A percentile compares a stretch with the other conserved stretches of the same genome.
Conservation (phyloP, 768 basidiomycete species). For the Tricholoma sp. region DNA sequence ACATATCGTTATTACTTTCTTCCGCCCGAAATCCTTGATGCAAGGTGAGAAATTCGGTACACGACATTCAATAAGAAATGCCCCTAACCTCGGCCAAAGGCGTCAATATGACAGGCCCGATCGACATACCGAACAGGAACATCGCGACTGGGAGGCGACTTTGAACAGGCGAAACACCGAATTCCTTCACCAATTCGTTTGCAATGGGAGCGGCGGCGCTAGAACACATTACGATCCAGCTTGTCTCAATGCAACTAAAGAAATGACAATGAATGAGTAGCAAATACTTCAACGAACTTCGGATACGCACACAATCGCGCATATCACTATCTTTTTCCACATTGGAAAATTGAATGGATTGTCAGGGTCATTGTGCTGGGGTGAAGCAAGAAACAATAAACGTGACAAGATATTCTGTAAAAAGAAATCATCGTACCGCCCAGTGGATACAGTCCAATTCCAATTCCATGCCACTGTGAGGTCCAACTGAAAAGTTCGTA, state of each 20-base stretch:
- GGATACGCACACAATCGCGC: constrained; percentile 11
- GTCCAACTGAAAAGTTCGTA: too few relatives aligned
- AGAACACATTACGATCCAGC: too few relatives aligned
- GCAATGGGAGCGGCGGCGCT: constrained; percentile 13
- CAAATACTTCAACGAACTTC: neutral
- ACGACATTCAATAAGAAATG: neutral
- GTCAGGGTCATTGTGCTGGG: constrained; percentile 14
- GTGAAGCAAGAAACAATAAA: too few relatives aligned
- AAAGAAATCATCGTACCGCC: too few relatives aligned
- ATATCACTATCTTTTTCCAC: constrained; percentile 17
- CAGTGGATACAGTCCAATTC: too few relatives aligned
- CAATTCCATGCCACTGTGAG: too few relatives aligned
- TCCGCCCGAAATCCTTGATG: constrained; percentile 17
- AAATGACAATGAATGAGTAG: neutral
- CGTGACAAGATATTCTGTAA: too few relatives aligned
- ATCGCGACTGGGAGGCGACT: constrained; percentile 18
- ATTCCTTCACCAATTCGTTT: constrained; percentile 13
- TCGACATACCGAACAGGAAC: constrained; percentile 15
- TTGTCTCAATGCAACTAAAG: too few relatives aligned
- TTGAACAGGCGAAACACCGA: constrained; percentile 8
- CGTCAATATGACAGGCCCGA: constrained; percentile 17
- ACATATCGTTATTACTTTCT: constrained; percentile 15
- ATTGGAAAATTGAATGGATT: constrained; percentile 19
- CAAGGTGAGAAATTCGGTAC: neutral
- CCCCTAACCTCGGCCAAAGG: constrained; percentile 11